Percentiles rank a stretch among this genome's conserved stretches.
phyloP scores from a whole-genome alignment of 768 basidiomycete genomes.

The Calocera cornea region DNA sequence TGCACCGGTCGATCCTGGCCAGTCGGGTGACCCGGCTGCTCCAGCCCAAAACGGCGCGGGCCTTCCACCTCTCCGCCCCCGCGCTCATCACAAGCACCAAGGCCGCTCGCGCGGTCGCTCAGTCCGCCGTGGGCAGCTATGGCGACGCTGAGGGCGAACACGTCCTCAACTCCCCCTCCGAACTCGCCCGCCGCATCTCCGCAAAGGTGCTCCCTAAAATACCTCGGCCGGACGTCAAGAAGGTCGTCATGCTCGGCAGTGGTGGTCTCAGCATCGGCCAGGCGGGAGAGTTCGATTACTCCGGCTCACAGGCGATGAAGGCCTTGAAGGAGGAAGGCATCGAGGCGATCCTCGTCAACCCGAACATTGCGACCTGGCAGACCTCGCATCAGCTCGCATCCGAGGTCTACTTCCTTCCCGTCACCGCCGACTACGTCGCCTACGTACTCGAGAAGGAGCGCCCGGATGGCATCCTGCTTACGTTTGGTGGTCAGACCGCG shows the following conservation, averaged over 20 bases:
- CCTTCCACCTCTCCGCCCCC: neutral
- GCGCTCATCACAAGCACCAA: conserved; percentile 1
- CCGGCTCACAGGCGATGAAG: conserved; percentile 96
- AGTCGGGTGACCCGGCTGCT: neutral
- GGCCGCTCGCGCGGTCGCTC: conserved; percentile 8
- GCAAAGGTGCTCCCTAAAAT: conserved; percentile 89
- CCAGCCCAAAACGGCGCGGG: neutral
- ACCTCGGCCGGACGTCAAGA: conserved; percentile 79
- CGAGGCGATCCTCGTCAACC: conserved; percentile 89
- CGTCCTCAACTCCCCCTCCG: conserved; percentile 77
- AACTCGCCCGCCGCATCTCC: conserved; percentile 83
- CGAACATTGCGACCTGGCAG: conserved; percentile 99
- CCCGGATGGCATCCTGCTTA: conserved; percentile 91
- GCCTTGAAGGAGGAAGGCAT: conserved; percentile 93
- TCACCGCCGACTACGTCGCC: conserved; percentile 94
- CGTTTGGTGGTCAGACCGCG: conserved; percentile 96
- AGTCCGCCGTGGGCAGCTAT: conserved; percentile 17
- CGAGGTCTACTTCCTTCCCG: conserved; percentile 93
- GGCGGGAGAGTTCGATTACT: conserved; percentile 99
- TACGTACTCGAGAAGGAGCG: conserved; percentile 97
- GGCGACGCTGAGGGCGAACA: conserved; percentile 14
- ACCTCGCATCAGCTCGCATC: conserved; percentile 94
- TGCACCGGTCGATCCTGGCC: neutral
- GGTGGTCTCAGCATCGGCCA: conserved; percentile 96
- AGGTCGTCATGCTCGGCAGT: conserved; percentile 90